Conservation (phyloP, 1,284 basidiomycete genomes). For the Rhodofomes roseus region DNA sequence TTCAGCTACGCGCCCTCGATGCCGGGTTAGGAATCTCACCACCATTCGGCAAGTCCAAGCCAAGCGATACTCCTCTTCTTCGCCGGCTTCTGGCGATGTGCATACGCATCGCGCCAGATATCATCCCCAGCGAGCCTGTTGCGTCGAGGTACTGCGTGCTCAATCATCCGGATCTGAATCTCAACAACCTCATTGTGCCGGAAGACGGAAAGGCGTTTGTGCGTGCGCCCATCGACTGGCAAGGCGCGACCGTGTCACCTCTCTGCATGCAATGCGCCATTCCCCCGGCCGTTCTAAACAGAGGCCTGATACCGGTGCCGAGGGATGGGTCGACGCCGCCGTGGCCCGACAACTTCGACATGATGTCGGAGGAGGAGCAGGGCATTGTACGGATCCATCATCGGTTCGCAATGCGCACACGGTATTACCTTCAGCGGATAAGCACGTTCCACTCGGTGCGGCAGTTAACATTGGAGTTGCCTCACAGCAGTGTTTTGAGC, state of each 20-base stretch:
- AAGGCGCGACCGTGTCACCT: conserved; percentile 7
- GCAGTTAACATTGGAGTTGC: background rate
- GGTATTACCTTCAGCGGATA: background rate
- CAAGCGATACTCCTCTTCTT: conserved; percentile 3
- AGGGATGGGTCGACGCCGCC: conserved; percentile 4
- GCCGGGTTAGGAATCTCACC: background rate
- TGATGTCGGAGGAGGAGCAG: conserved; percentile 5
- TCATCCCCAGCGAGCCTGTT: conserved; percentile 4
- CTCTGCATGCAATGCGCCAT: conserved; percentile 5
- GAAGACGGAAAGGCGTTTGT: conserved; percentile 1
- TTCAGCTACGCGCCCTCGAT: conserved; percentile 4
- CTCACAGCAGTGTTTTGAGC: background rate
- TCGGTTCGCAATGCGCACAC: conserved; percentile 3
- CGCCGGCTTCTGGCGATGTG: conserved; percentile 7
- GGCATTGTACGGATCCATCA: conserved; percentile 1
- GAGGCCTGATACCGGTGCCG: conserved; percentile 2
- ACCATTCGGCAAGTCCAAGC: background rate
- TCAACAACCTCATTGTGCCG: conserved; percentile 7
- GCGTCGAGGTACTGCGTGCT: conserved; percentile 3
- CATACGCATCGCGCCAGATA: conserved; percentile 5
- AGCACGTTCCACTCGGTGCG: background rate
- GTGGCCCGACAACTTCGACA: conserved; percentile 7
- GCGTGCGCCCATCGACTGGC: conserved; percentile 8
- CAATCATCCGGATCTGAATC: conserved; percentile 8
- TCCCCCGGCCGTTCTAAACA: conserved; percentile 2